Evolutionary conservation across 495 filamentous ascomycete species (phyloP), one percentile per base, ranked within the genome.

Genomic region (Penicillium goetzii): DNA sequence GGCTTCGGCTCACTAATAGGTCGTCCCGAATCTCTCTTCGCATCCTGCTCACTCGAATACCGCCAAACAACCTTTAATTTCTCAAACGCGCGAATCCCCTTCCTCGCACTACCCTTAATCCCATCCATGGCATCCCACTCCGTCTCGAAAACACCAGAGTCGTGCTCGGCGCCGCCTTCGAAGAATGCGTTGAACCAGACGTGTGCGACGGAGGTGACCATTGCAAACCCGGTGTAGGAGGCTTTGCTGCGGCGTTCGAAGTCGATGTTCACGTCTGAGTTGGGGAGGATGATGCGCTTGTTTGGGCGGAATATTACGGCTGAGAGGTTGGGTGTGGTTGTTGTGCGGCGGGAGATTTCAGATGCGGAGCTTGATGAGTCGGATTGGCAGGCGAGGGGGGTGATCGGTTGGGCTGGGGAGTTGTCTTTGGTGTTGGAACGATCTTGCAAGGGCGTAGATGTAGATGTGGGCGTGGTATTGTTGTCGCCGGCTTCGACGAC

Each of bases 111-210:
- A 1, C 95, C 93, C 72, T 96, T 97, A 63, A 91, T 85, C 0
- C 88, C 88, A 68, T 91, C 88, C 77, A 91, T 84, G 0, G 75
- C 80, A 4, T 89, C 86, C 87, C 87, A 91, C 4, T 81, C 76
- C 10, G 83, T 84, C 57, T 88, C 85, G 68, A 90, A 89, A 25
- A 88, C 81, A 28, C 87, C 87, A 0, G 81, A 81, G 56, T 79
- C 73, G 45, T 79, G 67, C 65, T 92, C 86, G 17, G 90, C 82
- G 63, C 88, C 84, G 14, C 92, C 93, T 77, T 98, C 95, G 64
- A 97, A 97, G 77, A 88, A 97, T 3, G 89, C 78, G 69, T 99
- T 99, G 78, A 97, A 96, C 95, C 95, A 99, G 33, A 97, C 90
- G 61, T 97, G 93, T 1, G 93, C 92, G 38, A 97, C 88, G 0